Evolutionary conservation across 805 yeast species (phyloP), one percentile per base, ranked within the genome.

Genomic region (Zygosaccharomyces rouxii): DNA sequence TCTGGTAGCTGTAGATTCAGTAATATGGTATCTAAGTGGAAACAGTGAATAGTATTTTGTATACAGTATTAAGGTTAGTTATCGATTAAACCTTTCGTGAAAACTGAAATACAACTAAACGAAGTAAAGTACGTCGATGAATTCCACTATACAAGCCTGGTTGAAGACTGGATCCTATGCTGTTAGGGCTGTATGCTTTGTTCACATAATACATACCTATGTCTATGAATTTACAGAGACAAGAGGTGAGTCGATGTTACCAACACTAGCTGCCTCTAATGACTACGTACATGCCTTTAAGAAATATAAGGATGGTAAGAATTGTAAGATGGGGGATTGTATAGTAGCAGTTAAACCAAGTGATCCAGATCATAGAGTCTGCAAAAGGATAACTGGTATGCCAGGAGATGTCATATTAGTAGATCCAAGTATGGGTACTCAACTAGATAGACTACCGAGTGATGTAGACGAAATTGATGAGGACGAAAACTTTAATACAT

Each of bases 301-400:
- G 57, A 66, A 71, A 46, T 76, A 78, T 62, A 73, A 80, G 44
- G 67, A 74, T 42, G 97, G 96, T 0, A 71, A 84, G 48, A 73
- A 74, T n/a, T 63, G 89, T 4, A 65, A 75, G 38, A 78, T 84
- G 55, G 99, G 99, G 0, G 99, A 94, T 62, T 77, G 92, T 47
- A 78, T 94, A 2, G 94, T 92, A 31, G 90, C 95, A 2, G 69
- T 78, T 26, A 94, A 94, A 64, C 99, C 99, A 1, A 86, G 95
- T 2, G 90, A 86, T 55, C 95, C 96, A 0, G 74, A 76, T 16
- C 86, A 83, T 58, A 71, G 95, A 48, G 95, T 94, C 2, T 94
- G 99, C 62, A 94, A 94, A 60, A 74, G 99, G 48, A 83, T 94
- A 19, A 84, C 96, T 0, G 99, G 98, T 0, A 84, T 92, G 95